Base-by-base conservation (phyloP, 2,329 filamentous ascomycete genomes). In the Pseudogymnoascus sp. region DNA sequence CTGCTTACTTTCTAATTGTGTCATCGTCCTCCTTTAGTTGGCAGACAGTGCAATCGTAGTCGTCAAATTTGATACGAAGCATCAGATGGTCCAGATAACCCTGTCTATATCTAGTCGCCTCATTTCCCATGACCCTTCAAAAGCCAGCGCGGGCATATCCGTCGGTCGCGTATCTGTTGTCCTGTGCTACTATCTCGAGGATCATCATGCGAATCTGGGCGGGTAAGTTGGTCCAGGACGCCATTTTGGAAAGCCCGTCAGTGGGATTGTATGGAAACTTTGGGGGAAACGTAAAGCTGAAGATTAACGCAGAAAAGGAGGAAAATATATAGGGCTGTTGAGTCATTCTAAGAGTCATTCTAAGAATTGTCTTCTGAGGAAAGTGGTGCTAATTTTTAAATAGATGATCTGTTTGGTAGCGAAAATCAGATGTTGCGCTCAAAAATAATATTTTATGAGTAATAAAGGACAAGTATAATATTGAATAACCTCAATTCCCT, bases 221-320 rank as follows among this genome's bases (percentile, higher is more conserved):
- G 59, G 82, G 81, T 16, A 78, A 84, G 35, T 62, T 71, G 16
- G 75, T 80, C 0, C 82, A 85, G 67, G 63, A 67, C 42, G 68
- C 74, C 62, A 40, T 44, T 5, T 8, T 19, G 40, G 26, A 21
- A 21, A 11, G 19, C 3, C 19, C 19, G 19, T 44, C 16, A 21
- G 19, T 21, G 16, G 16, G 16, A 19, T 42, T 11, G 4, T 21
- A 42, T 42, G 11, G 38, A 21, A 16, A 8, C 3, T 16, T 16
- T 40, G 37, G 14, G n/a, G 37, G 26, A 26, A 40, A 35, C 33
- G 33, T 35, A 35, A 35, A 35, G 19, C 19, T 19, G 13, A 35
- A 35, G 10, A 13, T 35, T 14, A 38, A 38, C 37, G 37, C 14
- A 38, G 37, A 38, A 16, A 38, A 40, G 6, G 2, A 40, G 6